Conservation (phyloP, 352 stramenopile species). For the Thalassiosira delicatula region DNA sequence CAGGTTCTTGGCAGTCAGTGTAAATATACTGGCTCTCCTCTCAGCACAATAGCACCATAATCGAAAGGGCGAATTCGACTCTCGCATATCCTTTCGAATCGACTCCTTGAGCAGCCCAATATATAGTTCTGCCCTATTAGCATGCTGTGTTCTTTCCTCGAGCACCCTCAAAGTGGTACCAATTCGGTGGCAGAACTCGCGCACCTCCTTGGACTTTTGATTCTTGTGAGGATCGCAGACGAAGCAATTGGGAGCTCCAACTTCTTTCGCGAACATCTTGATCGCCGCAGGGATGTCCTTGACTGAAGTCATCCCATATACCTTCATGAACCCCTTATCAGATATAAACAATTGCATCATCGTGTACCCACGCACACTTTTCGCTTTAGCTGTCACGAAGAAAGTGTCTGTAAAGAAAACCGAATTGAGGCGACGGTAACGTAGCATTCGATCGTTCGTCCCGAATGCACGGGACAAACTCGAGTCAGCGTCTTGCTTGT, state of each 20-base stretch:
- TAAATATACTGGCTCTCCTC: constrained; percentile 29
- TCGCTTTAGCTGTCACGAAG: constrained; percentile 44
- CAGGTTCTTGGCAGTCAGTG: constrained; percentile 30
- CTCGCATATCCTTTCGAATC: constrained; percentile 40
- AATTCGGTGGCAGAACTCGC: constrained; percentile 47
- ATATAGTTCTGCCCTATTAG: constrained; percentile 48
- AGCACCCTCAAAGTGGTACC: constrained; percentile 34
- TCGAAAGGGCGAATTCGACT: neutral
- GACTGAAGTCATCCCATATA: neutral
- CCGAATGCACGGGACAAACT: constrained; percentile 41
- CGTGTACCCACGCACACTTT: neutral
- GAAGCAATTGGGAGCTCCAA: neutral
- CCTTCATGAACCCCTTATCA: neutral
- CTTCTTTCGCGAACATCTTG: neutral
- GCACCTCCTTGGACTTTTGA: constrained; percentile 1
- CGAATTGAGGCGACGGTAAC: constrained; percentile 39
- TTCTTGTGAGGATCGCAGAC: neutral
- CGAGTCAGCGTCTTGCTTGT: neutral
- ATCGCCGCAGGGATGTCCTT: neutral
- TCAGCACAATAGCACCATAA: constrained; percentile 60
- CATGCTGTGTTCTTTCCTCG: constrained; percentile 41
- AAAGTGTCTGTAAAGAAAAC: constrained; percentile 66
- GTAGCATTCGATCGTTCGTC: constrained; percentile 50
- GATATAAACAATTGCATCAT: neutral
- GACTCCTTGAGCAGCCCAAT: constrained; percentile 50